phyloP scores from a whole-genome alignment of 495 filamentous ascomycete species.

The Pseudoneurospora amorphoporcata region DNA sequence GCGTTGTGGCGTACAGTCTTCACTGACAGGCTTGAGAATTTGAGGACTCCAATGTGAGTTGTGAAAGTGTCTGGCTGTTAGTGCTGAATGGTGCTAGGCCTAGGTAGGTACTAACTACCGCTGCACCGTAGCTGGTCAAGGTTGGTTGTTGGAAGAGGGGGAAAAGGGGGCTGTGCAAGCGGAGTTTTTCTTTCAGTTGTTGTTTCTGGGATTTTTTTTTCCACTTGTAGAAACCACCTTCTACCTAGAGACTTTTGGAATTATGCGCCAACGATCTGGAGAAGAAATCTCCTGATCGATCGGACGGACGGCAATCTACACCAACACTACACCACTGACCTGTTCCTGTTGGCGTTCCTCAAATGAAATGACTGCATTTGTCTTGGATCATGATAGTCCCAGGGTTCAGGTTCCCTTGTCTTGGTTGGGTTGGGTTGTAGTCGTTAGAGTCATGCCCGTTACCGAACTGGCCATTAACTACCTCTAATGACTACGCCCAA shows the following conservation, averaged over 20 bases:
- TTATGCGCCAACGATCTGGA: not conserved
- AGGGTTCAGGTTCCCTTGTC: no score
- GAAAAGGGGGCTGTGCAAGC: not conserved
- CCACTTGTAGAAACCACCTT: not conserved
- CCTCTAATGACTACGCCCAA: not conserved
- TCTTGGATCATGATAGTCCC: not conserved
- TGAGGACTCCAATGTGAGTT: not conserved
- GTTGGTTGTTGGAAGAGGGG: not conserved
- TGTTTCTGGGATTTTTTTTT: not conserved
- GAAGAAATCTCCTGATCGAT: not conserved
- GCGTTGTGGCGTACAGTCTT: not conserved
- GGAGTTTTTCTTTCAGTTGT: not conserved
- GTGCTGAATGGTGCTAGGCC: not conserved
- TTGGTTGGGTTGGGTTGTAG: not conserved
- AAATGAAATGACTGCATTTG: not conserved
- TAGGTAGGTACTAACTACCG: not conserved
- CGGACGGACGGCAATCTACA: not conserved
- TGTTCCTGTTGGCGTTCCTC: not conserved
- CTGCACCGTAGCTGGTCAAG: not conserved
- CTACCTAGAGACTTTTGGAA: not conserved
- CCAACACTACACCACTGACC: not conserved
- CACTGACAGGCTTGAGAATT: not conserved
- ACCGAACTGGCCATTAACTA: not conserved
- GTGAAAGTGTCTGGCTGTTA: not conserved
- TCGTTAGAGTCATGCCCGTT: not conserved